These are phyloP conservation scores for Citrullus mucosospermus DNA, from an alignment of 306 rosid species.

Conservation along the genomic window DNA sequence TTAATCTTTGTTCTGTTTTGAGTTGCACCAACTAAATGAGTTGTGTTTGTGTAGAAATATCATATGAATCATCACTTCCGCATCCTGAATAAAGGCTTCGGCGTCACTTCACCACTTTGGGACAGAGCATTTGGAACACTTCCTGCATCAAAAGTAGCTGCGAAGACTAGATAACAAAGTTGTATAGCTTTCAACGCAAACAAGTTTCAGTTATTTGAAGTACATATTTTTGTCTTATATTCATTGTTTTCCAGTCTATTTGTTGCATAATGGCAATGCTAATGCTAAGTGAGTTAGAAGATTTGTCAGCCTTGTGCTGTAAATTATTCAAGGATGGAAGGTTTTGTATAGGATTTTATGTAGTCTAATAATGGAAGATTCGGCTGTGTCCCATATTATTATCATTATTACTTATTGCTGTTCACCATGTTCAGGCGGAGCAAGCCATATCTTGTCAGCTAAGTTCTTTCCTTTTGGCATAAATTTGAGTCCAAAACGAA, in stretches of 20 bases:
- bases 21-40: not conserved
- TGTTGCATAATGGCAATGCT: not conserved
- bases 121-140: constrained; percentile 80
- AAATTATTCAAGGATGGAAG: not conserved
- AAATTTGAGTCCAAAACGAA: not conserved
- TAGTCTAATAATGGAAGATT: not conserved
- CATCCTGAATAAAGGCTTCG: constrained; percentile 71
- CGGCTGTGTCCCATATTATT: not conserved
- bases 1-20: not conserved
- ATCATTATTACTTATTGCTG: not conserved
- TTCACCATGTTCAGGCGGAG: not conserved
- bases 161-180: constrained; percentile 24
- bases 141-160: constrained; percentile 49
- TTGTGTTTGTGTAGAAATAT: constrained; percentile 48
- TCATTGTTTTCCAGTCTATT: not conserved
- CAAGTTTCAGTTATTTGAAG: constrained; percentile 12
- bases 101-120: constrained; percentile 86
- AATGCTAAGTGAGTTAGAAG: not conserved
- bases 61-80: constrained; percentile 94
- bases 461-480: not conserved
- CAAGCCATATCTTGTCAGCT: not conserved
- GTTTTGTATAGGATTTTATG: not conserved
- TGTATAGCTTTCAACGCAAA: constrained; percentile 25
- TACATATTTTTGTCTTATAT: not conserved
- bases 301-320: not conserved